A percentile compares a stretch with the other conserved stretches of the same genome.
phyloP scores from a whole-genome alignment of 2,329 filamentous ascomycete genomes.

The Microdochium paspali region DNA sequence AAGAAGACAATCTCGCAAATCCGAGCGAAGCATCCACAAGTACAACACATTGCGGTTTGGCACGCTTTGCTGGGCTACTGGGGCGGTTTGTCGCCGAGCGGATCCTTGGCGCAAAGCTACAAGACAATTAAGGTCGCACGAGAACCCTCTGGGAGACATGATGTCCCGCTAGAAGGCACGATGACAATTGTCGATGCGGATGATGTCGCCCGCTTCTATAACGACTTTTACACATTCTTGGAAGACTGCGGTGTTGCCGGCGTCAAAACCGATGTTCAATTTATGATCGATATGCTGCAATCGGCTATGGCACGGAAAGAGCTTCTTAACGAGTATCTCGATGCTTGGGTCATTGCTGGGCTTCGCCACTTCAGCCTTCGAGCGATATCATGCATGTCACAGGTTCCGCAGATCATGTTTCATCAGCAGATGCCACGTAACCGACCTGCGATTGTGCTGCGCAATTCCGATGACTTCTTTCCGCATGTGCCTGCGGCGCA shows the following conservation, averaged over 20 bases:
- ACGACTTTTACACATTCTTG: conserved; percentile 86
- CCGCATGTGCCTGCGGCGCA: conserved; percentile 73
- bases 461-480: conserved; percentile 91
- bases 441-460: conserved; percentile 62
- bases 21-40: conserved; percentile 56
- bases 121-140: conserved; percentile 56
- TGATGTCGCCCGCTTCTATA: conserved; percentile 69
- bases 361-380: conserved; percentile 70
- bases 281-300: conserved; percentile 69
- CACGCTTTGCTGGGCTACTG: conserved; percentile 84
- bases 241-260: conserved; percentile 65
- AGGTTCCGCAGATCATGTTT: conserved; percentile 78
- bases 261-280: conserved; percentile 91
- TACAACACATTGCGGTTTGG: conserved; percentile 87
- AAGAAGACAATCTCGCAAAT: conserved; percentile 62
- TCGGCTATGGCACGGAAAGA: conserved; percentile 60
- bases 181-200: conserved; percentile 67
- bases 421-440: conserved; percentile 72
- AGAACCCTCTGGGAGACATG: conserved; percentile 33
- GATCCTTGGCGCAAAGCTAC: conserved; percentile 68
- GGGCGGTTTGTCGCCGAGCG: conserved; percentile 73
- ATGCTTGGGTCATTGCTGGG: conserved; percentile 74
- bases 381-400: conserved; percentile 91
- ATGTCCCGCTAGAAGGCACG: conserved; percentile 46
- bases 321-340: conserved; percentile 68